These are phyloP conservation scores for Aspergillus cristatus DNA, from an alignment of 495 filamentous ascomycete genomes.

Conservation along the genomic window DNA sequence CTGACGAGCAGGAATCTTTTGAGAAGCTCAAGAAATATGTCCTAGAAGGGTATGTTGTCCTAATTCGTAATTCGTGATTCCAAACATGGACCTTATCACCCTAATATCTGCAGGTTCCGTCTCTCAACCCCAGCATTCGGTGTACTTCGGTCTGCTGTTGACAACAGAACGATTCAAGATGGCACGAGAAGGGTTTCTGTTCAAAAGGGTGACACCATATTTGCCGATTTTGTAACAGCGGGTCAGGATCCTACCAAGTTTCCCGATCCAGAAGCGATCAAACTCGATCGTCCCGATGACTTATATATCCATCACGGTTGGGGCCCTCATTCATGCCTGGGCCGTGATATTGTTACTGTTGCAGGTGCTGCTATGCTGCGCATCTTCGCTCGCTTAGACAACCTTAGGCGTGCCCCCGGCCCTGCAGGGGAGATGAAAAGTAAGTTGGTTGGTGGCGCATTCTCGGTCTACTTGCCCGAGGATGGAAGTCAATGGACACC, in stretches of 20 bases:
- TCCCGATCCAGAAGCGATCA: conserved; percentile 47
- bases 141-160: conserved; percentile 5
- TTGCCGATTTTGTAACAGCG: conserved; percentile 31
- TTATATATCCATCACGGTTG: conserved; percentile 50
- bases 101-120: conserved; percentile 5
- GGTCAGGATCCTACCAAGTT: conserved; percentile 44
- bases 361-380: conserved; percentile 46
- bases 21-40: conserved; percentile 9
- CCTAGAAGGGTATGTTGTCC: conserved; percentile 4
- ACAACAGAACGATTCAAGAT: conserved; percentile 3
- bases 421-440: conserved; percentile 55
- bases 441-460: conserved; percentile 38
- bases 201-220: conserved; percentile 28
- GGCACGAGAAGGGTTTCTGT: conserved; percentile 21
- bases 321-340: conserved; percentile 46
- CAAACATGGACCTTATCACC: too few relatives aligned
- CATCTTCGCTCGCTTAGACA: conserved; percentile 31
- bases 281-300: conserved; percentile 46
- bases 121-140: conserved; percentile 10
- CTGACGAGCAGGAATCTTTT: conserved; percentile 5
- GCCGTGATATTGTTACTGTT: conserved; percentile 37
- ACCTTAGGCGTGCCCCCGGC: conserved; percentile 47
- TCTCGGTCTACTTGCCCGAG: conserved; percentile 52
- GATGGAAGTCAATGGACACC: conserved; percentile 54
- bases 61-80: too few relatives aligned